Percentiles rank a stretch among this genome's conserved stretches.
Evolutionary conservation across 345 rosid genomes (phyloP).

Genomic region (Acer negundo): DNA sequence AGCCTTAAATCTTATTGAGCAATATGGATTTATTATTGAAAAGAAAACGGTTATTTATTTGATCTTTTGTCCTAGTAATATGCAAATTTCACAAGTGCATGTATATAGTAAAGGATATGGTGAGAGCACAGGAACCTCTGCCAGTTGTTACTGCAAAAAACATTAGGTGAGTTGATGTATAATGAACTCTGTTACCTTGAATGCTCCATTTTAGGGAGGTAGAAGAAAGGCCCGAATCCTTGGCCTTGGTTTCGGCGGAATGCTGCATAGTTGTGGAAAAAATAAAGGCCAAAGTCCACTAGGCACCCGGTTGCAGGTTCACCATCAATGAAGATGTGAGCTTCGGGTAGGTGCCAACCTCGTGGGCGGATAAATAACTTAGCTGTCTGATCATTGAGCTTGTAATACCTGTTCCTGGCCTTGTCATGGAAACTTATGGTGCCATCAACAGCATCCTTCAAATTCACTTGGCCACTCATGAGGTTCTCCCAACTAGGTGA

Average conservation of each 20-base stretch:
- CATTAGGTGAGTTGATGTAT: no score
- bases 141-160: no score
- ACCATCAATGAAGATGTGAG: constrained; percentile 81
- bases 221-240: constrained; percentile 93
- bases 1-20: no score
- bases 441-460: constrained; percentile 89
- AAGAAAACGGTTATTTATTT: neutral
- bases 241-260: constrained; percentile 72
- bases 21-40: no score
- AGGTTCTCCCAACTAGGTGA: constrained; percentile 97
- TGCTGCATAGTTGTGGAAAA: constrained; percentile 69
- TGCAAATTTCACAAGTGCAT: neutral
- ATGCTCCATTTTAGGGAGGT: constrained; percentile 95
- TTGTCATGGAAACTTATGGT: constrained; percentile 74
- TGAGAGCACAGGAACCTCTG: no score
- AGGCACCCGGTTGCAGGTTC: constrained; percentile 91
- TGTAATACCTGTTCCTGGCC: constrained; percentile 78
- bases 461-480: constrained; percentile 84
- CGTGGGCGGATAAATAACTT: constrained; percentile 87
- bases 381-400: constrained; percentile 78
- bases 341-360: constrained; percentile 94
- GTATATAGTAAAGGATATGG: no score
- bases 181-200: constrained; percentile 50
- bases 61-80: neutral
- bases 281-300: constrained; percentile 87